phyloP scores from a whole-genome alignment of 164 flowering plant genomes.

The Brasenia schreberi region DNA sequence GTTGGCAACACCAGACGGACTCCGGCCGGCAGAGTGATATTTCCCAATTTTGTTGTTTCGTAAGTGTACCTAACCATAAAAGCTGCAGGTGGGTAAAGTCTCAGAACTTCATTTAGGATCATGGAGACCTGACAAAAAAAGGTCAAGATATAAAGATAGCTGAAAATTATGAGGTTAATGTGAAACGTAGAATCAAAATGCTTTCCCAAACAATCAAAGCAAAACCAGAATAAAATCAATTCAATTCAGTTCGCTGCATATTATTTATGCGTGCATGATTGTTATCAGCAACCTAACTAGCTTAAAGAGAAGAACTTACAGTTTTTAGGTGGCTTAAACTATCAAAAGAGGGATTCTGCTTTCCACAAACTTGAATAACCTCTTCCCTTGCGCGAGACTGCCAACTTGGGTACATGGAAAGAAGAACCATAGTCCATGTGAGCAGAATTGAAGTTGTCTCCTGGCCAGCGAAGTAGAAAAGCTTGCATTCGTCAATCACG shows the following conservation, averaged over 20 bases:
- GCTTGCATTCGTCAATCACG: conserved; percentile 9
- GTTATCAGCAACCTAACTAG: background rate
- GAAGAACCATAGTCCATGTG: conserved; percentile 10
- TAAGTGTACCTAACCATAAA: background rate
- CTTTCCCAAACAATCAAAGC: background rate
- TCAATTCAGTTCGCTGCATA: background rate
- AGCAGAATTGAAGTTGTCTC: conserved; percentile 9
- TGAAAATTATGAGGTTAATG: no score
- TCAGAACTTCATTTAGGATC: background rate
- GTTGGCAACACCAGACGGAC: background rate
- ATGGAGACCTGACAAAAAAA: background rate
- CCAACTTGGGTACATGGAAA: conserved; percentile 8
- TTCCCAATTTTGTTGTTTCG: background rate
- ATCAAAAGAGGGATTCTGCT: conserved; percentile 19
- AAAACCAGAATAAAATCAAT: no score
- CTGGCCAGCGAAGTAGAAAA: conserved; percentile 13
- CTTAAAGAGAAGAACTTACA: conserved; percentile 20
- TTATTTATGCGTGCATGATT: background rate
- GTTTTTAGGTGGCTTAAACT: conserved; percentile 30
- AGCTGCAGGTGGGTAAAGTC: background rate
- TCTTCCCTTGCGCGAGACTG: conserved; percentile 9
- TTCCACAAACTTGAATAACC: conserved; percentile 22
- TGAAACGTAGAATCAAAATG: background rate
- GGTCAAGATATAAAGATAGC: no score
- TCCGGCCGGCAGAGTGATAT: background rate